These are phyloP conservation scores for Pseudogymnoascus pannorum DNA, from an alignment of 2,329 filamentous ascomycete genomes.

Conservation along the genomic window DNA sequence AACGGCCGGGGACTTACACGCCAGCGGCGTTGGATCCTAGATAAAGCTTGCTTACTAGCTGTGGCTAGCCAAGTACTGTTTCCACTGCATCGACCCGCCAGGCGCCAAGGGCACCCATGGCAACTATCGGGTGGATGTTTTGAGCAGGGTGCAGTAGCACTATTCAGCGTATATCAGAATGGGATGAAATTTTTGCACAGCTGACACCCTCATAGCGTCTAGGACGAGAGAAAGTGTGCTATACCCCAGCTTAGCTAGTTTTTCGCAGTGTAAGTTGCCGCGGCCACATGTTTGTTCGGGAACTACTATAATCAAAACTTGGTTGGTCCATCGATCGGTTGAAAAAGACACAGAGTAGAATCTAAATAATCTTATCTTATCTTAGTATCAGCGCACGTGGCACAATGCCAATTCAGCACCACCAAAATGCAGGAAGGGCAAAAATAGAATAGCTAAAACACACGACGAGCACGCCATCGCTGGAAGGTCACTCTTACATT, in stretches of 20 bases:
- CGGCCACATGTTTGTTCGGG: not conserved
- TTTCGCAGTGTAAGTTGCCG: not conserved
- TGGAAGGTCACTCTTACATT: not conserved
- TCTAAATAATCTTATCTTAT: slow-evolving; percentile 3
- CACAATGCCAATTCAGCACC: not conserved
- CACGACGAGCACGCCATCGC: slow-evolving; percentile 1
- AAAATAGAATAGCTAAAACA: slow-evolving; percentile 8
- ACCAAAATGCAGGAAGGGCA: not conserved
- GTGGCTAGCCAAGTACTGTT: not conserved
- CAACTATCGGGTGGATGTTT: not conserved
- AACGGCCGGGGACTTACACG: not conserved
- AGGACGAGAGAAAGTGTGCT: not conserved
- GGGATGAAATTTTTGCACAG: not conserved
- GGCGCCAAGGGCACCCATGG: not conserved
- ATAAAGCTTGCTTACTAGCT: not conserved
- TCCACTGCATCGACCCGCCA: not conserved
- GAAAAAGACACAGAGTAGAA: not conserved
- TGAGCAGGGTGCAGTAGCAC: not conserved
- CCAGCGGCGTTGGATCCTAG: not conserved
- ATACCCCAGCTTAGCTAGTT: no score
- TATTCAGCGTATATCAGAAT: not conserved
- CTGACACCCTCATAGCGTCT: not conserved
- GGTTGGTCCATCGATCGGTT: not conserved
- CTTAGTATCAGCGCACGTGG: not conserved
- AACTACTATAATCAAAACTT: not conserved